Evolutionary conservation across 1,139 yeast genomes (phyloP), one percentile per base, ranked within the genome.

Genomic region (Diutina ranongensis): DNA sequence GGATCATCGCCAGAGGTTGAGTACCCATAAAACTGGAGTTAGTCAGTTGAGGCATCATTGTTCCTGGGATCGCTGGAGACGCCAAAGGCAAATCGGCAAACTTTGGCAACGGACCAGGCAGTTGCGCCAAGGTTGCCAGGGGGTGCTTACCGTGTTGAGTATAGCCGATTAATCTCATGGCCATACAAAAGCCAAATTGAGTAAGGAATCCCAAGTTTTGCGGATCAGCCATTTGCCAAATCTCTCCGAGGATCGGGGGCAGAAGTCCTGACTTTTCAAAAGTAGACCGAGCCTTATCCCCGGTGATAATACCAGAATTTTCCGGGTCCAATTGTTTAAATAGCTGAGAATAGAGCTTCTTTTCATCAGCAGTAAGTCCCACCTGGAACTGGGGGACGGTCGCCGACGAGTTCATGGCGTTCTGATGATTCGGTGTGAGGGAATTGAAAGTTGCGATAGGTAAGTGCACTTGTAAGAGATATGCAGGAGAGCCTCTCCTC

Each of bases 151-250:
- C 95, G 32, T 72, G 65, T 65, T 94, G 98, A 44, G 87, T 82
- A 59, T 87, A 85, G 25, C 95, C 95, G 57, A 94, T 86, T 54
- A 87, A 68, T 60, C 99, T 76, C 78, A 92, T 74, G 27, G 97
- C 96, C 48, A 79, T 73, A 51, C 86, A 77, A 63, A 94, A 94
- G 22, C 92, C 92, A 51, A 75, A 72, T 58, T 82, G 88, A 54
- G 85, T 83, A 53, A 94, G 70, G 59, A 83, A 85, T 0, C 98
- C 99, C 53, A 80, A 73, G 63, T 87, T 88, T 51, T 80, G 81
- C 18, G 76, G 74, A 64, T 92, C 99, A 15, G 95, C 89, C 44
- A 84, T 61, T 60, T 86, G 94, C 98, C 98, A 94, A 50, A 94
- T 82, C 61, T 88, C 94, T 3, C 97, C 96, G 46, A 92, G 68